These are phyloP conservation scores for Penicillium maclennaniae DNA, from an alignment of 495 filamentous ascomycete species.

Conservation along the genomic window DNA sequence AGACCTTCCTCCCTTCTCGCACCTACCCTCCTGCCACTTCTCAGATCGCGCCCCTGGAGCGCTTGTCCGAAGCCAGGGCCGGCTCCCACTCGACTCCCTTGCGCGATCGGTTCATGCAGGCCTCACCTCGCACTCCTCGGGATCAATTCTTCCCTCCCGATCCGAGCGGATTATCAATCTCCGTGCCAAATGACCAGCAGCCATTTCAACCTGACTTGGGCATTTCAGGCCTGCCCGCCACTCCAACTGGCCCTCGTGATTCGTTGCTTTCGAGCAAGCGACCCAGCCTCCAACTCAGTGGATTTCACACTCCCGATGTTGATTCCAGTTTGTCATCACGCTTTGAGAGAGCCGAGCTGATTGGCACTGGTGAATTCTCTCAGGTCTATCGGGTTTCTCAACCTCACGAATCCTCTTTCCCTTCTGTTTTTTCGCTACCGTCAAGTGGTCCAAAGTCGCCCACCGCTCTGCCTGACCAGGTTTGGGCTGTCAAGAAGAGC, in stretches of 20 bases:
- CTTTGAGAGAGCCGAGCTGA: slow-evolving; percentile 71
- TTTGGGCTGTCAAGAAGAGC: slow-evolving; percentile 92
- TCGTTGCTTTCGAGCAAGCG: slow-evolving; percentile 50
- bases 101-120: slow-evolving; percentile 42
- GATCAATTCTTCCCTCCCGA: slow-evolving; percentile 75
- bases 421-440: slow-evolving; percentile 43
- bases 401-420: slow-evolving; percentile 36
- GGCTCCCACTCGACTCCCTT: slow-evolving; percentile 32
- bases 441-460: slow-evolving; percentile 38
- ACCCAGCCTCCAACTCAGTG: slow-evolving; percentile 51
- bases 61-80: slow-evolving; percentile 31
- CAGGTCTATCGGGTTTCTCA: slow-evolving; percentile 78
- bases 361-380: slow-evolving; percentile 90
- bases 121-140: slow-evolving; percentile 75
- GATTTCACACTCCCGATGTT: slow-evolving; percentile 58
- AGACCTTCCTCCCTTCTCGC: slow-evolving; percentile 46
- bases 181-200: slow-evolving; percentile 50
- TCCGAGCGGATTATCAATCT: slow-evolving; percentile 76
- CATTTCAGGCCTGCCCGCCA: slow-evolving; percentile 60
- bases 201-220: slow-evolving; percentile 38
- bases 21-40: slow-evolving; percentile 39
- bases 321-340: slow-evolving; percentile 64
- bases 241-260: slow-evolving; percentile 70
- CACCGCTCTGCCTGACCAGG: slow-evolving; percentile 44
- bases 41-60: slow-evolving; percentile 40